Evolutionary conservation across 495 filamentous ascomycete genomes (phyloP), one percentile per base, ranked within the genome.

Genomic region (Penicillium odoratum): DNA sequence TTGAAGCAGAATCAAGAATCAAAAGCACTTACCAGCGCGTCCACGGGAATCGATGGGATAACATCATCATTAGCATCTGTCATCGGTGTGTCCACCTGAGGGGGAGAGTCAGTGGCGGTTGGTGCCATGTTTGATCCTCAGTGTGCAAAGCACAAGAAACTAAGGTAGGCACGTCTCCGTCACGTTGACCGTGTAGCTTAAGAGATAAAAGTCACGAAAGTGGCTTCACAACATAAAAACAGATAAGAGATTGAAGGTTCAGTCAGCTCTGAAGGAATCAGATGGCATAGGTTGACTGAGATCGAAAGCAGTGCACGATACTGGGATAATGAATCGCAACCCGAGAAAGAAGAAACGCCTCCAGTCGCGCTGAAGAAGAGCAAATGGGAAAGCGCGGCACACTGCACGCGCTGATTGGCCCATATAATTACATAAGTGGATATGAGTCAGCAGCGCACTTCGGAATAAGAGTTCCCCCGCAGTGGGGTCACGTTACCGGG

Each of bases 51-150:
- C 13, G 71, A 70, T 26, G 76, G 68, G 46, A 76, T 63, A 30
- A 59, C 51, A 54, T 77, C 72, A 51, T 85, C 85, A 58, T 83
- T 83, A 42, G 79, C 83, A 69, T 91, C 89, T 9, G 76, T 80
- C 78, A 81, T 83, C 0, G 80, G 77, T 4, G 78, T 81, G 65
- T 83, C 81, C 33, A 73, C 75, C 57, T 80, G 78, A 34, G 78
- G 81, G 15, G 77, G 77, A 18, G 76, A 66, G 36, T 76, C 78
- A 11, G 78, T 77, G 56, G 78, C 77, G 57, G 79, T 75, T 60
- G 85, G 85, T 60, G 85, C 83, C 88, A 92, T 91, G 21, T 57
- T 60, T 60, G 57, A 58, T 66, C 18, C 60, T 60, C 44, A 33
- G 72, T 64, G 72, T 69, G 66, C 66, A 42, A n/a, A 58, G 67